A percentile compares a stretch with the other conserved stretches of the same genome.
Evolutionary conservation across 2,329 filamentous ascomycete species (phyloP).

Genomic region (Colletotrichum brevisporum): DNA sequence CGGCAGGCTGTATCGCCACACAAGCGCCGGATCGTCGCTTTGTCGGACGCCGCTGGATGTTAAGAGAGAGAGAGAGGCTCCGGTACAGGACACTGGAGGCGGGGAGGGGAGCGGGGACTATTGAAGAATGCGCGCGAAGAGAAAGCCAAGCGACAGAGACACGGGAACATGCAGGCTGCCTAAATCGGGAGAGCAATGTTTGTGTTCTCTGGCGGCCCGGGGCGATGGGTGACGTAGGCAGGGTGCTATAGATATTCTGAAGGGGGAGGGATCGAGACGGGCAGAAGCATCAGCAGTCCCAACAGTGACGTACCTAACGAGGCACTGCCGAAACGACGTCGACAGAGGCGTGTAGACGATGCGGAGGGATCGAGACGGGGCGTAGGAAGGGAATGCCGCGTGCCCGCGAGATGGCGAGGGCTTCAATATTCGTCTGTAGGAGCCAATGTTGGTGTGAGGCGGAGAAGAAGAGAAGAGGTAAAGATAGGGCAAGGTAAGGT

Average conservation of each 20-base stretch:
- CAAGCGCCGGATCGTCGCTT: constrained; percentile 7
- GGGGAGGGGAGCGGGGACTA: not conserved
- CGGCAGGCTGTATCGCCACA: constrained; percentile 6
- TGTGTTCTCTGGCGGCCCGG: constrained; percentile 16
- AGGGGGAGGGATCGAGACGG: constrained; percentile 7
- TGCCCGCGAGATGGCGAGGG: constrained; percentile 25
- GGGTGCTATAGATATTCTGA: constrained; percentile 10
- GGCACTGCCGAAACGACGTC: constrained; percentile 18
- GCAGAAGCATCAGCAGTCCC: constrained; percentile 29
- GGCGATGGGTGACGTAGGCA: constrained; percentile 36
- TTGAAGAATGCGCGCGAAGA: not conserved
- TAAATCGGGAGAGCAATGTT: constrained; percentile 12
- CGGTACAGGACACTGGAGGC: not conserved
- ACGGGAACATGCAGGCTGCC: constrained; percentile 20
- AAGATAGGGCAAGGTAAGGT: constrained; percentile 12
- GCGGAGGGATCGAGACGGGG: not conserved
- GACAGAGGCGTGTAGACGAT: not conserved
- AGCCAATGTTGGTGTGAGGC: constrained; percentile 4
- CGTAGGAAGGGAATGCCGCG: constrained; percentile 11
- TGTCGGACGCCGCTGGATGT: constrained; percentile 8
- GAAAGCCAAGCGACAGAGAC: not conserved
- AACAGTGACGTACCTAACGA: constrained; percentile 34
- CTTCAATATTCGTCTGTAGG: constrained; percentile 25
- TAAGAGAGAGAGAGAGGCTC: constrained; percentile 9
- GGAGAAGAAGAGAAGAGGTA: constrained; percentile 11